These are phyloP conservation scores for Lepiota brunneoincarnata DNA, from an alignment of 768 basidiomycete genomes.

Conservation along the genomic window DNA sequence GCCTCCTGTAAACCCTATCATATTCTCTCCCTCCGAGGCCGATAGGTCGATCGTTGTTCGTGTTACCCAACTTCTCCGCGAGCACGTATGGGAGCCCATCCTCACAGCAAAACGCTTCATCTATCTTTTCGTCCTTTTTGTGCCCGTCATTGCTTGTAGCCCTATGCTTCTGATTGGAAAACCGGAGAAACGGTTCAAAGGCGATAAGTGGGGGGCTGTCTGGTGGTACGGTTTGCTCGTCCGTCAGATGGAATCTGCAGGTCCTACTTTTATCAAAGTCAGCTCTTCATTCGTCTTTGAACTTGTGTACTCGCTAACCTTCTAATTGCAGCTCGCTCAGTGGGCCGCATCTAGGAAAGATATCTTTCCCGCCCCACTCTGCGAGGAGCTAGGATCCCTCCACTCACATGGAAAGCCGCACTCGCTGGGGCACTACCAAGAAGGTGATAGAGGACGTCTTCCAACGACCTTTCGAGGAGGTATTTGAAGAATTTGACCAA, in stretches of 20 bases:
- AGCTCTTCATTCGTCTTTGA: slow-evolving; percentile 13
- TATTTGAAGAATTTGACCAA: slow-evolving; percentile 88
- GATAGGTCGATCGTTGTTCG: slow-evolving; percentile 43
- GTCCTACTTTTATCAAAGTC: slow-evolving; percentile 97
- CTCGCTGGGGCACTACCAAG: slow-evolving; percentile 74
- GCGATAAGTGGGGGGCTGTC: slow-evolving; percentile 88
- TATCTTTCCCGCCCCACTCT: slow-evolving; percentile 85
- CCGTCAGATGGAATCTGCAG: slow-evolving; percentile 87
- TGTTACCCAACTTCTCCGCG: slow-evolving; percentile 46
- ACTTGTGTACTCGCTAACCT: slow-evolving; percentile 13
- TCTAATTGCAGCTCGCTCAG: slow-evolving; percentile 73
- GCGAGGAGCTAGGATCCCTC: slow-evolving; percentile 77
- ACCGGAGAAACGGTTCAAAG: slow-evolving; percentile 50
- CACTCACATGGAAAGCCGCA: slow-evolving; percentile 90
- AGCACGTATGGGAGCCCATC: slow-evolving; percentile 79
- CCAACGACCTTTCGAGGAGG: slow-evolving; percentile 75
- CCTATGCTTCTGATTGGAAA: slow-evolving; percentile 81
- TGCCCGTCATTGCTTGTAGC: slow-evolving; percentile 79
- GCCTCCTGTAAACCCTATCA: slow-evolving; percentile 28
- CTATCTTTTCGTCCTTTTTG: slow-evolving; percentile 77
- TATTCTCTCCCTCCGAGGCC: slow-evolving; percentile 70
- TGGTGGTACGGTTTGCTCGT: slow-evolving; percentile 98
- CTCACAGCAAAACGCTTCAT: slow-evolving; percentile 82
- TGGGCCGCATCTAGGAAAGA: slow-evolving; percentile 98
- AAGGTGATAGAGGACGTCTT: slow-evolving; percentile 82